These are phyloP conservation scores for Panaeolus cyanescens DNA, from an alignment of 768 basidiomycete species.

Conservation along the genomic window DNA sequence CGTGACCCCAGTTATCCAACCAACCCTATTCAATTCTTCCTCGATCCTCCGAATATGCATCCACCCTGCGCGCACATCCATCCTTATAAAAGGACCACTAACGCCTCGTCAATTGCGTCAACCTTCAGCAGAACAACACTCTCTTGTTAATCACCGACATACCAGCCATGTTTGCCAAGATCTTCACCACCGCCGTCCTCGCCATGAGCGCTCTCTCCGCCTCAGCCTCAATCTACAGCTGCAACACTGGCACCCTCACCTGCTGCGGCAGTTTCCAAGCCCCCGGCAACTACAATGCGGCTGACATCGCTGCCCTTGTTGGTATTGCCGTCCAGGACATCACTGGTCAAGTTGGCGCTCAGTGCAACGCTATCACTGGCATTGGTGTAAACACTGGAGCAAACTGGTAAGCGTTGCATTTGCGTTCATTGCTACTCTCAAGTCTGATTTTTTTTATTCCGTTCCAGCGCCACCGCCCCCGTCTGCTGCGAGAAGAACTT, in stretches of 20 bases:
- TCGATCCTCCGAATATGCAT: background rate
- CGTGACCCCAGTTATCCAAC: too few species aligned
- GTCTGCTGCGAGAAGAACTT: constrained; percentile 31
- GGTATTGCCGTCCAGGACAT: constrained; percentile 22
- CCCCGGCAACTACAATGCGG: constrained; percentile 6
- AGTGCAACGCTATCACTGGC: constrained; percentile 28
- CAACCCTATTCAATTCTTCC: too few species aligned
- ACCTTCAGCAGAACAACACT: background rate
- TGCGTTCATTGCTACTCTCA: background rate
- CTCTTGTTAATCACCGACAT: background rate
- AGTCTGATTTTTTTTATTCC: background rate
- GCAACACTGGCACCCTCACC: background rate
- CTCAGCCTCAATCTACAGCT: background rate
- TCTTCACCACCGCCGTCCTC: background rate
- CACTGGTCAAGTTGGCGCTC: constrained; percentile 24
- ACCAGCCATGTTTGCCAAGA: background rate
- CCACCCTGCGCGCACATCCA: background rate
- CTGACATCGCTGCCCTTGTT: constrained; percentile 22
- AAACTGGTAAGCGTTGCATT: constrained; percentile 18
- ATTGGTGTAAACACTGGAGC: constrained; percentile 17
- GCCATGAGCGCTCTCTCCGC: background rate
- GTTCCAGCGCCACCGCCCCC: constrained; percentile 27
- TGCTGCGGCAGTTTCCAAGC: background rate
- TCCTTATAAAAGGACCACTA: background rate
- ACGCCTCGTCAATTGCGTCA: background rate